These are phyloP conservation scores for Anthracocystis panici-leucophaei DNA, from an alignment of 1,284 basidiomycete species.

Conservation along the genomic window DNA sequence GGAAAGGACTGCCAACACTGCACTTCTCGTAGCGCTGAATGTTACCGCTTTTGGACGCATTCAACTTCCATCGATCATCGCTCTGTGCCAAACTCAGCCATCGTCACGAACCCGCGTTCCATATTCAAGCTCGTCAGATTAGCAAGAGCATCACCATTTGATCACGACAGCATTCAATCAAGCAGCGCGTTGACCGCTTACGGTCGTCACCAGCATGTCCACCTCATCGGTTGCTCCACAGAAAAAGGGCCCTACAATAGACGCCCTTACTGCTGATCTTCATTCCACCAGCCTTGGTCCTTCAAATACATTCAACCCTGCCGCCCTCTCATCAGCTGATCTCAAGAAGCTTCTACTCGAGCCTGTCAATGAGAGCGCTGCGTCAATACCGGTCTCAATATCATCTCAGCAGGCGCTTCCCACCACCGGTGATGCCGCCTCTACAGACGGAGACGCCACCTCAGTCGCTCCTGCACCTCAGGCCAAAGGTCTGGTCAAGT, in stretches of 20 bases:
- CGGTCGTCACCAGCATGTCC: conserved; percentile 20
- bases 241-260: conserved; percentile 51
- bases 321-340: conserved; percentile 9
- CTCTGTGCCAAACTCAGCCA: neutral
- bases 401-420: neutral
- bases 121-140: too few species aligned
- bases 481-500: conserved; percentile 37
- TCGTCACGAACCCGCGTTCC: too few species aligned
- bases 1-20: too few species aligned
- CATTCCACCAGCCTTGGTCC: conserved; percentile 19
- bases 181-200: too few species aligned
- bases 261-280: conserved; percentile 52
- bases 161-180: too few species aligned
- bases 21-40: too few species aligned
- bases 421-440: neutral
- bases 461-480: conserved; percentile 8
- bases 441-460: neutral
- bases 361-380: conserved; percentile 17
- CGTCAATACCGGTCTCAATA: conserved; percentile 14
- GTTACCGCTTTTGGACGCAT: too few species aligned
- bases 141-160: too few species aligned
- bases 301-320: conserved; percentile 6
- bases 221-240: conserved; percentile 17
- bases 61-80: neutral
- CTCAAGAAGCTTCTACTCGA: conserved; percentile 49